Conservation (phyloP, 768 basidiomycete genomes). For the Rhizopogon rudus region DNA sequence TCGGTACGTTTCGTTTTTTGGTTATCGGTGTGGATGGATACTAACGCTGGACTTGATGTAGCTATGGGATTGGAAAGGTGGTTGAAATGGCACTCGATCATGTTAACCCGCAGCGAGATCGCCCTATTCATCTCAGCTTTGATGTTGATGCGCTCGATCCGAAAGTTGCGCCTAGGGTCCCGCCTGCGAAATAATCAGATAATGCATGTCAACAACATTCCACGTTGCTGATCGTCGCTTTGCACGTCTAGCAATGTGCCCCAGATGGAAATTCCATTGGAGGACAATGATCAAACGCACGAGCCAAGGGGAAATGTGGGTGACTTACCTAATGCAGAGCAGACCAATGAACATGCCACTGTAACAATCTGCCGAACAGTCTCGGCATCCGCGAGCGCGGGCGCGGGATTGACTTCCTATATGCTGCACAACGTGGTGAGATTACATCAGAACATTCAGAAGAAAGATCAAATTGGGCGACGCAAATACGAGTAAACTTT, state of each 20-base stretch:
- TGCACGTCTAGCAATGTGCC: neutral
- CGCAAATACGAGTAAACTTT: neutral
- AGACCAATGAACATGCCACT: slow-evolving; percentile 81
- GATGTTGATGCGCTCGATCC: slow-evolving; percentile 97
- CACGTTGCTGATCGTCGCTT: neutral
- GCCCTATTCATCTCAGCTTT: slow-evolving; percentile 93
- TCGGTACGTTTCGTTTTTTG: slow-evolving; percentile 35
- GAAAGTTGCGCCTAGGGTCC: slow-evolving; percentile 36
- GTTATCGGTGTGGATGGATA: slow-evolving; percentile 38
- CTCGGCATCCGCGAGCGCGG: slow-evolving; percentile 69
- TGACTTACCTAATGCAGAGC: slow-evolving; percentile 74
- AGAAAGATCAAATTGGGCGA: neutral
- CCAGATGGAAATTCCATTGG: neutral
- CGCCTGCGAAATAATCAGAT: neutral
- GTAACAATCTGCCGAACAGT: slow-evolving; percentile 86
- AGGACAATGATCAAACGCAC: neutral
- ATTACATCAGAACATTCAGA: neutral
- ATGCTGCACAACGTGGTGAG: neutral
- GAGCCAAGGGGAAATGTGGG: neutral
- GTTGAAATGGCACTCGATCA: slow-evolving; percentile 85
- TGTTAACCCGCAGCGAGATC: slow-evolving; percentile 79
- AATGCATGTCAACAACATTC: neutral
- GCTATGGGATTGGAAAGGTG: slow-evolving; percentile 53
- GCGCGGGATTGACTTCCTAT: slow-evolving; percentile 95
- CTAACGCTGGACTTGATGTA: too few species aligned